phyloP scores from a whole-genome alignment of 805 yeast genomes.

The Huiozyma sinensis region DNA sequence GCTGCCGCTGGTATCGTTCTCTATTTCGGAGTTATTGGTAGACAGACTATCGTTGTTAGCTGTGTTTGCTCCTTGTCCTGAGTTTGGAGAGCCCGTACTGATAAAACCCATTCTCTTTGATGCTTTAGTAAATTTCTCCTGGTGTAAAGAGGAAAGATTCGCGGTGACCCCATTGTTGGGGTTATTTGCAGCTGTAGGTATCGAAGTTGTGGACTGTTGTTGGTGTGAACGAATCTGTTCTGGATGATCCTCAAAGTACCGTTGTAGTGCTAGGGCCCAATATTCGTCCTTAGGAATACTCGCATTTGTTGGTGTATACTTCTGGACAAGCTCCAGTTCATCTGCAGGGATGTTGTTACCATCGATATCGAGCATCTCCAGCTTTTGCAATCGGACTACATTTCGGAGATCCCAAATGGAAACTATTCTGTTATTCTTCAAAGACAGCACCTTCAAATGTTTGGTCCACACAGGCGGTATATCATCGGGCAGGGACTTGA shows the following conservation, averaged over 20 bases:
- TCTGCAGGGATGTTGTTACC: slow-evolving; percentile 46
- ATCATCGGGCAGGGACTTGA: slow-evolving; percentile 39
- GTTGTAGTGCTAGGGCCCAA: slow-evolving; percentile 25
- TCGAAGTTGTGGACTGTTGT: neutral
- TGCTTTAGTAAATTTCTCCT: slow-evolving; percentile 37
- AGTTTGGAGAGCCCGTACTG: neutral
- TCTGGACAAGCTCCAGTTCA: slow-evolving; percentile 35
- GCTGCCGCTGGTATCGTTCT: neutral
- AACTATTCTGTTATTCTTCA: slow-evolving; percentile 46
- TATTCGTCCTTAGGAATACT: slow-evolving; percentile 32
- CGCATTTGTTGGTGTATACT: slow-evolving; percentile 28
- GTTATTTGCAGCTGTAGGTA: slow-evolving; percentile 1
- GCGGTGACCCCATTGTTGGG: neutral
- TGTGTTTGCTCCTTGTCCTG: neutral
- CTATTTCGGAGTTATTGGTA: neutral
- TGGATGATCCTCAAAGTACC: slow-evolving; percentile 16
- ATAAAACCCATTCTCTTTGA: slow-evolving; percentile 71
- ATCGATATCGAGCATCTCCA: slow-evolving; percentile 50
- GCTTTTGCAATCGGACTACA: slow-evolving; percentile 39
- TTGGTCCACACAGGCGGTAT: slow-evolving; percentile 30
- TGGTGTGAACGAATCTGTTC: neutral
- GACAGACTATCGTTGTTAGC: neutral
- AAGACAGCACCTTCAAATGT: slow-evolving; percentile 45
- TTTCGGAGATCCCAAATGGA: slow-evolving; percentile 39
- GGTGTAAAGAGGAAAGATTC: neutral